Percentiles rank a stretch among this genome's conserved stretches.
Conservation (phyloP, 129 eudicot genomes). For the Escallonia herrerae region DNA sequence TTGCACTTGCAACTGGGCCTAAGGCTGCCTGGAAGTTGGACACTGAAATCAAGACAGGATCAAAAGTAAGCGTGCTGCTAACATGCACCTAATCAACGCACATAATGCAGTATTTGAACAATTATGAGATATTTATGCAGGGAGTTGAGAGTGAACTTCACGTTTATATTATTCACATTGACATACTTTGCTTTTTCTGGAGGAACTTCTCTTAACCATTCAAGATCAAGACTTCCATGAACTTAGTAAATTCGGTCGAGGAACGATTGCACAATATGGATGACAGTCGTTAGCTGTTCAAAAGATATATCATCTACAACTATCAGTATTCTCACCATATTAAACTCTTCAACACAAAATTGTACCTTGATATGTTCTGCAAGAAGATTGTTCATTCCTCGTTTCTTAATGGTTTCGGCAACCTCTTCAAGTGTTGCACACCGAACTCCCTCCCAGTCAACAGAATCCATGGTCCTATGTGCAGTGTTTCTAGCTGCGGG, state of each 20-base stretch:
- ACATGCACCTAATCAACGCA: too few species aligned
- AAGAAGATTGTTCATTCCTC: conserved; percentile 60
- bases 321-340: too few species aligned
- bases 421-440: conserved; percentile 32
- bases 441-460: conserved; percentile 79
- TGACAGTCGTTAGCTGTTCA: not conserved
- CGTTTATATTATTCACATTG: not conserved
- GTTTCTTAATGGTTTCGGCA: conserved; percentile 32
- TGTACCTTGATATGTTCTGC: conserved; percentile 62
- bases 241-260: conserved; percentile 55
- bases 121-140: too few species aligned
- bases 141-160: too few species aligned
- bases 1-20: too few species aligned
- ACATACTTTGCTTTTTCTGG: conserved; percentile 72
- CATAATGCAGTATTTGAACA: too few species aligned
- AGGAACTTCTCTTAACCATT: conserved; percentile 80
- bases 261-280: conserved; percentile 35
- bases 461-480: conserved; percentile 32
- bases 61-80: too few species aligned
- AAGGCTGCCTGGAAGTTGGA: too few species aligned
- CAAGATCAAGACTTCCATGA: conserved; percentile 72
- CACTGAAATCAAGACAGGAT: too few species aligned
- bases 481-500: conserved; percentile 11
- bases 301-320: too few species aligned
- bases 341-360: too few species aligned